Percentiles rank a stretch among this genome's conserved stretches.
phyloP scores from a whole-genome alignment of 169 alveolate genomes.

The Haemoproteus tartakovskyi region DNA sequence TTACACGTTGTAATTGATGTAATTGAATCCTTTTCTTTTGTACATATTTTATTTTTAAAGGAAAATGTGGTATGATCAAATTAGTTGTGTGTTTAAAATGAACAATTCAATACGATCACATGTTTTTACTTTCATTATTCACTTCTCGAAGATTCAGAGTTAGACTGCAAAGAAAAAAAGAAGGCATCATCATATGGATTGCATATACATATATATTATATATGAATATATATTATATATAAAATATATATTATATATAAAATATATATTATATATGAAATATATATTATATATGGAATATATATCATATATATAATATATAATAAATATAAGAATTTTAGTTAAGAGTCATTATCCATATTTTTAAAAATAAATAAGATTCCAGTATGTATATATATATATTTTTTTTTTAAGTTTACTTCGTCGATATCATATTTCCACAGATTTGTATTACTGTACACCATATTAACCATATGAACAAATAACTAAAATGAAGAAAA shows the following conservation, averaged over 20 bases:
- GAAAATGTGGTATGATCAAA: too few species aligned
- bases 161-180: constrained; percentile 26
- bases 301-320: too few species aligned
- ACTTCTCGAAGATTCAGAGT: constrained; percentile 58
- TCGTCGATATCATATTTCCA: constrained; percentile 66
- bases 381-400: constrained; percentile 2
- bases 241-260: too few species aligned
- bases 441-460: constrained; percentile 49
- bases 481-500: constrained; percentile 29
- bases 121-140: background rate
- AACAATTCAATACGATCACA: background rate
- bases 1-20: too few species aligned
- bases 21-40: too few species aligned
- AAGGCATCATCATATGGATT: background rate
- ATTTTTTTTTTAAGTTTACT: constrained; percentile 15
- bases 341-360: too few species aligned
- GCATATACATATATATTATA: background rate
- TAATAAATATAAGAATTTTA: too few species aligned
- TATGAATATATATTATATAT: too few species aligned
- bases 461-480: constrained; percentile 52
- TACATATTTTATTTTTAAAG: too few species aligned
- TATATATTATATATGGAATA: too few species aligned
- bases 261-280: too few species aligned
- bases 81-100: too few species aligned
- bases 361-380: background rate